Evolutionary conservation across 83 land plant species (phyloP).

Genomic region (Diphasiastrum complanatum): DNA sequence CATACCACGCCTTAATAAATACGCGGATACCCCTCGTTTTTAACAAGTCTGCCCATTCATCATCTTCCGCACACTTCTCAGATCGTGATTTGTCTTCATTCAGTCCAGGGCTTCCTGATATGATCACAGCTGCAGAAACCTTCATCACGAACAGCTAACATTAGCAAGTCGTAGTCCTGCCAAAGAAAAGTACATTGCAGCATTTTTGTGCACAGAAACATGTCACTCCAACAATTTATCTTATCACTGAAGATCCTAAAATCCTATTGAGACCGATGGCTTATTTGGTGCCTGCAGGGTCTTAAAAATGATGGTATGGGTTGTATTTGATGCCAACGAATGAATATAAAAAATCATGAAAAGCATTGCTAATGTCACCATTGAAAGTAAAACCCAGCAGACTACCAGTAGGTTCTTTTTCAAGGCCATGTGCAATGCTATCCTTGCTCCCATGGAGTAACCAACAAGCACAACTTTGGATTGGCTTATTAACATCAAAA

Average conservation of each 20-base stretch:
- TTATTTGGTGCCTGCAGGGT: no score
- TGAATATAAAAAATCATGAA: no score
- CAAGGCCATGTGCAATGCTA: conserved; percentile 77
- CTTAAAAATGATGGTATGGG: no score
- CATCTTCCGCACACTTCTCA: conserved; percentile 51
- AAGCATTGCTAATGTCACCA: not conserved
- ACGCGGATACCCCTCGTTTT: conserved; percentile 38
- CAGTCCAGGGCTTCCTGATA: conserved; percentile 97
- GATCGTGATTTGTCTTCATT: conserved; percentile 34
- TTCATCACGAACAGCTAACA: conserved; percentile 13
- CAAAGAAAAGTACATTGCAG: not conserved
- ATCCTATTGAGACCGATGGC: no score
- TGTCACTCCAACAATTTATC: not conserved
- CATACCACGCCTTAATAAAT: conserved; percentile 75
- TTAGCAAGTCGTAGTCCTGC: not conserved
- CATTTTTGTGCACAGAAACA: not conserved
- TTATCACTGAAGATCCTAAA: no score
- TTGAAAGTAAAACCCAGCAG: not conserved
- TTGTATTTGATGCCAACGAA: no score
- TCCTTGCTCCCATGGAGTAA: conserved; percentile 97
- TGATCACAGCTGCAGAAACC: conserved; percentile 59
- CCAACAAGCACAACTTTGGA: conserved; percentile 60
- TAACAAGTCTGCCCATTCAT: conserved; percentile 46
- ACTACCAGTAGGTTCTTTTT: conserved; percentile 50
- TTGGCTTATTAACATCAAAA: conserved; percentile 36